phyloP scores from a whole-genome alignment of 371 early-diverging fungal species.

The Circinella minor region DNA sequence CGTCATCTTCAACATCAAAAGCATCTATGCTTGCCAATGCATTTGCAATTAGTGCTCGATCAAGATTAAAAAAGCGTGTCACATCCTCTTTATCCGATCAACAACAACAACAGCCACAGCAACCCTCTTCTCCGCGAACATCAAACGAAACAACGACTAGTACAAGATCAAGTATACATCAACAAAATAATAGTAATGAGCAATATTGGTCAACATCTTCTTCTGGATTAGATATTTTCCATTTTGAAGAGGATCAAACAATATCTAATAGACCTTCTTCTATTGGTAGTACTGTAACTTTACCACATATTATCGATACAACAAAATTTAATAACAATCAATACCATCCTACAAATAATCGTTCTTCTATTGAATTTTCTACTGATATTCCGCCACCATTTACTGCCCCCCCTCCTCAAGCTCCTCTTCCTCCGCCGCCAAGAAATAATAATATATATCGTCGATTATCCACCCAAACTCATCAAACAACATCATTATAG shows the following conservation, averaged over 20 bases:
- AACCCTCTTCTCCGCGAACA: conserved; percentile 8
- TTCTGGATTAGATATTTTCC: conserved; percentile 14
- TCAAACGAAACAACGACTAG: neutral
- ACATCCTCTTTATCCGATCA: neutral
- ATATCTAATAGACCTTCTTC: neutral
- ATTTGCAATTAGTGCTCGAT: conserved; percentile 2
- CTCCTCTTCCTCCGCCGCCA: conserved; percentile 20
- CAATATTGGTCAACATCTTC: neutral
- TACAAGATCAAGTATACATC: too few relatives aligned
- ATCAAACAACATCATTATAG: neutral
- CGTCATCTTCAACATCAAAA: neutral
- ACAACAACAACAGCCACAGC: neutral
- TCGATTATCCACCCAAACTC: neutral
- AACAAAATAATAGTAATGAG: too few relatives aligned
- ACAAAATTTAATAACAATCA: too few relatives aligned
- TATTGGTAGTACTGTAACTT: neutral
- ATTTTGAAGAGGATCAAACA: conserved; percentile 8
- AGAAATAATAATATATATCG: neutral
- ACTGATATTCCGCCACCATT: conserved; percentile 7
- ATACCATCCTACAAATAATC: too few relatives aligned
- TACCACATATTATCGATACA: neutral
- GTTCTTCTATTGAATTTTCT: neutral
- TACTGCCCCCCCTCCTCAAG: conserved; percentile 14
- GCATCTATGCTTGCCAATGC: conserved; percentile 12
- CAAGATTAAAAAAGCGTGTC: conserved; percentile 1